Evolutionary conservation across 495 filamentous ascomycete species (phyloP).

Genomic region (Amphirosellinia nigrospora): DNA sequence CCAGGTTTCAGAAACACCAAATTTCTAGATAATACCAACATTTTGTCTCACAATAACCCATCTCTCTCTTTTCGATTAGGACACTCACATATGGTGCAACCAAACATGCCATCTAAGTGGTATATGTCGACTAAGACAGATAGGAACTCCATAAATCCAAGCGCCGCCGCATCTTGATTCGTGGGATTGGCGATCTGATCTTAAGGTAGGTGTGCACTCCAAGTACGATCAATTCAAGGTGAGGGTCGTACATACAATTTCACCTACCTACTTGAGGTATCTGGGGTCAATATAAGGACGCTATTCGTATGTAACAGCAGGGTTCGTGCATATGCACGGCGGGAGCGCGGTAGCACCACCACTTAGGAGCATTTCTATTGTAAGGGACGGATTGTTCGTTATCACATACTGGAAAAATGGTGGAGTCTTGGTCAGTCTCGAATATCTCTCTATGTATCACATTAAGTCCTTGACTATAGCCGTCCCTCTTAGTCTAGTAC

Average conservation of each 20-base stretch:
- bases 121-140: not conserved
- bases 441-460: not conserved
- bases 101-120: not conserved
- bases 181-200: constrained; percentile 13
- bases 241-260: constrained; percentile 16
- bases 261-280: constrained; percentile 20
- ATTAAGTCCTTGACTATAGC: not conserved
- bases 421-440: not conserved
- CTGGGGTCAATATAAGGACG: constrained; percentile 6
- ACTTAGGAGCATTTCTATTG: constrained; percentile 3
- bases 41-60: not conserved
- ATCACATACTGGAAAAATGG: not conserved
- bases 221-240: constrained; percentile 17
- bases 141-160: not conserved
- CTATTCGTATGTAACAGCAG: constrained; percentile 21
- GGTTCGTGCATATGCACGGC: constrained; percentile 21
- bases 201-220: constrained; percentile 5
- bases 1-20: not conserved
- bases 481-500: not conserved
- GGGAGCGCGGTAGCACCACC: constrained; percentile 27
- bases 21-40: not conserved
- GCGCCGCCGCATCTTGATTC: not conserved
- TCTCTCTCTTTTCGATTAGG: not conserved
- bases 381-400: not conserved
- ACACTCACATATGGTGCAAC: not conserved